Percentiles rank a stretch among this genome's conserved stretches.
These are phyloP conservation scores for Urtica urens DNA, from an alignment of 306 rosid genomes.

Conservation along the genomic window DNA sequence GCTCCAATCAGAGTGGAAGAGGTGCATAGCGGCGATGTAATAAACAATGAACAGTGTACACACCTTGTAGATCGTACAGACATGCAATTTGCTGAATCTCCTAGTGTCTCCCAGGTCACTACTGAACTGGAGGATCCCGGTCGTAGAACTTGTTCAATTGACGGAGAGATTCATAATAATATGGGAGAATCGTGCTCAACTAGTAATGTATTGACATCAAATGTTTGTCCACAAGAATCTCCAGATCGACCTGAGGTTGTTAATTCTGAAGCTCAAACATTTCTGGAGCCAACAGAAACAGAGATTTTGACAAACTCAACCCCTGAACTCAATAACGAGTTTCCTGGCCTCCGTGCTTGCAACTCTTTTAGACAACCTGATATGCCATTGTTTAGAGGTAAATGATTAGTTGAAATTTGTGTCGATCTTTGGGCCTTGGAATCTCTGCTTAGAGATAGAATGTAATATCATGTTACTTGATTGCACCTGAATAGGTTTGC, in stretches of 20 bases:
- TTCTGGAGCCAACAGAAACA: constrained; percentile 31
- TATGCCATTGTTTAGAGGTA: constrained; percentile 42
- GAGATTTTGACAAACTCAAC: constrained; percentile 24
- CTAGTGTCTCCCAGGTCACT: constrained; percentile 52
- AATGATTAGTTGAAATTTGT: constrained; percentile 5
- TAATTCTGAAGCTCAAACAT: constrained; percentile 39
- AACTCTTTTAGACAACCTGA: constrained; percentile 29
- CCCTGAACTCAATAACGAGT: constrained; percentile 27
- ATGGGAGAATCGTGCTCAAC: constrained; percentile 29
- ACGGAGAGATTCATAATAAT: constrained; percentile 28
- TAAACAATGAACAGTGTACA: constrained; percentile 34
- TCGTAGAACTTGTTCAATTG: constrained; percentile 35
- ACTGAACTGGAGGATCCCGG: constrained; percentile 46
- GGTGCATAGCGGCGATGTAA: constrained; percentile 37
- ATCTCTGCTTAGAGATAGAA: too few relatives aligned
- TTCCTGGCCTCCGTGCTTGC: constrained; percentile 49
- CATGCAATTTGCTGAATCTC: constrained; percentile 32
- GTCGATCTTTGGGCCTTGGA: too few relatives aligned
- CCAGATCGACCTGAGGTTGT: constrained; percentile 49
- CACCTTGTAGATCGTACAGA: constrained; percentile 29
- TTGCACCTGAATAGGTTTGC: too few relatives aligned
- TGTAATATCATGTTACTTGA: too few relatives aligned
- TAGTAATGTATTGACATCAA: constrained; percentile 23
- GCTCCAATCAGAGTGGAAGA: constrained; percentile 43
- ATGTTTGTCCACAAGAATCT: constrained; percentile 29